Conservation (phyloP, 2,329 filamentous ascomycete genomes). For the Scedosporium apiospermum region DNA sequence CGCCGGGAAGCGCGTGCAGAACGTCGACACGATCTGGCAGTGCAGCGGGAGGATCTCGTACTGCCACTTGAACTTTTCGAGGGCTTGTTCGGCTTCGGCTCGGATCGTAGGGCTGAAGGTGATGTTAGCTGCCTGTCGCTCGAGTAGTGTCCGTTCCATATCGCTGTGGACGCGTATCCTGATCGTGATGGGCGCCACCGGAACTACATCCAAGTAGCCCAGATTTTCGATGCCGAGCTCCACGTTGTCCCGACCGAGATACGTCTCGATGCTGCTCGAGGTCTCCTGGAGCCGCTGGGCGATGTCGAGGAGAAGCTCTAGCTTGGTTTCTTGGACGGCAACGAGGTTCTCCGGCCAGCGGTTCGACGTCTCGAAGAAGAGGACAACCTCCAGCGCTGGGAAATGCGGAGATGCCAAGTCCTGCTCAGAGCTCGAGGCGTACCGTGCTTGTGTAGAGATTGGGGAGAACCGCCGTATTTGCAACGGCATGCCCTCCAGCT, state of each 20-base stretch:
- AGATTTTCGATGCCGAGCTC: constrained; percentile 61
- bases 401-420: constrained; percentile 13
- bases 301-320: constrained; percentile 77
- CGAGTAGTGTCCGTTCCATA: constrained; percentile 70
- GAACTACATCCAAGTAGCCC: constrained; percentile 77
- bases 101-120: constrained; percentile 53
- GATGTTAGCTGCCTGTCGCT: constrained; percentile 69
- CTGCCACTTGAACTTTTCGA: constrained; percentile 60
- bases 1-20: constrained; percentile 70
- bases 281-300: constrained; percentile 57
- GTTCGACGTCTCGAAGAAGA: constrained; percentile 88
- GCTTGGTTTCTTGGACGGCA: constrained; percentile 88
- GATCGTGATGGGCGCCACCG: constrained; percentile 60
- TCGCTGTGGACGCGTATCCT: constrained; percentile 84
- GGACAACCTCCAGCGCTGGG: constrained; percentile 62
- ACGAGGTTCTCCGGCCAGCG: constrained; percentile 89
- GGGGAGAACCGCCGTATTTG: constrained; percentile 72
- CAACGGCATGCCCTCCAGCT: constrained; percentile 76
- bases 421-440: constrained; percentile 53
- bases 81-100: constrained; percentile 58
- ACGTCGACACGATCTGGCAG: constrained; percentile 69
- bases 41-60: constrained; percentile 69
- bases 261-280: constrained; percentile 52
- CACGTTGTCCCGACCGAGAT: constrained; percentile 73
- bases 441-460: constrained; percentile 63